Evolutionary conservation across 139 green algal species (phyloP), one percentile per base, ranked within the genome.

Genomic region (Coccomyxa sp.): DNA sequence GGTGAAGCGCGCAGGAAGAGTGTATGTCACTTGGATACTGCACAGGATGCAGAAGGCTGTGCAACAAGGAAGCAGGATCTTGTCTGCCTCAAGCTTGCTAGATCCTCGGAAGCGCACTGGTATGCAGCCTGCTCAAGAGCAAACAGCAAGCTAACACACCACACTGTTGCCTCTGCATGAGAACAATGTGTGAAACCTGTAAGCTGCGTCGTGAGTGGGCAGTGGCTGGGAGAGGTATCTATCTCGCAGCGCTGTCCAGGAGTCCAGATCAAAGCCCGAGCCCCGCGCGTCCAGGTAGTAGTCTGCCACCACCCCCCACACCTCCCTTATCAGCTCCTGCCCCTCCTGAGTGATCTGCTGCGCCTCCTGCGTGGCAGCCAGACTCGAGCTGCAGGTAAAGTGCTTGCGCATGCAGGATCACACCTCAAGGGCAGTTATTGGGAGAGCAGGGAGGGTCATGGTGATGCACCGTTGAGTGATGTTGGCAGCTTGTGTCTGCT

Each of bases 221-320:
- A 87, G 78, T 3, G 77, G 82, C n/a, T 77, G 70, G 0, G 75
- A 44, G 24, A 91, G 55, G 24, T 68, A 77, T 16, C 55, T 14
- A 9, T 89, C 82, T 8, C 74, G 44, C 12, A 87, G 41, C 35
- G 69, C 34, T 68, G 39, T 55, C 90, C 91, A 95, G 31, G 35
- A 72, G 35, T 82, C 82, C 16, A 58, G 77, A 70, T 88, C 79
- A 75, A 91, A 95, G 16, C 90, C 89, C 0, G 70, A 38, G 14
- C 41, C 58, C n/a, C 90, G 77, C 3, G 87, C 90, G 72, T 92
- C 88, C 68, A 84, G n/a, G 79, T 97, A 98, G 79, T 93, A 92
- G 12, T 82, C 64, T 70, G 93, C 86, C 5, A 99, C 90, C 27
- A 97, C 85, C 38, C 89, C 77, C 77, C 85, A 91, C 37, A 92